phyloP scores from a whole-genome alignment of 352 stramenopile species.

The Ochromonadaceae sp. region DNA sequence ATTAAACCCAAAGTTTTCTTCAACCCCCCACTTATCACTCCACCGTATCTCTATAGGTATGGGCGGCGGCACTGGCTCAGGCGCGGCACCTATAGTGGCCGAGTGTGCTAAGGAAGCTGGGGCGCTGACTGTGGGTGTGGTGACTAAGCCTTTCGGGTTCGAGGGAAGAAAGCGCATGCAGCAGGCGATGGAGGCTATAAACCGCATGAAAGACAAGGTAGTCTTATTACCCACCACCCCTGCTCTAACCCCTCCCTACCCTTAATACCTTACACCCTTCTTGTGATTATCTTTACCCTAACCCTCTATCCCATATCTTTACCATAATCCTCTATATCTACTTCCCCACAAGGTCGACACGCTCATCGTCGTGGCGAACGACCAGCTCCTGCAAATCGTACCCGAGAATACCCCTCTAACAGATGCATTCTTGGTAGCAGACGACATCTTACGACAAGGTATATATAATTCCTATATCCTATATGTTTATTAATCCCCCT shows the following conservation, averaged over 20 bases:
- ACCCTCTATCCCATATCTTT: not conserved
- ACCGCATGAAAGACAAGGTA: too few species aligned
- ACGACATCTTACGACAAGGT: slow-evolving; percentile 72
- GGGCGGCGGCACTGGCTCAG: slow-evolving; percentile 44
- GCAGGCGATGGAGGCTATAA: slow-evolving; percentile 73
- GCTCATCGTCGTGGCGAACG: slow-evolving; percentile 87
- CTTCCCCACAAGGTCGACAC: slow-evolving; percentile 69
- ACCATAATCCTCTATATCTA: not conserved
- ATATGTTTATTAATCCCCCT: too few species aligned
- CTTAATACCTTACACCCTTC: slow-evolving; percentile 1
- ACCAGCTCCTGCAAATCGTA: slow-evolving; percentile 74
- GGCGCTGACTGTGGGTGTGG: slow-evolving; percentile 82
- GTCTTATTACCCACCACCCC: too few species aligned
- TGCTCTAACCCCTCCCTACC: too few species aligned
- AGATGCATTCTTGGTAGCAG: slow-evolving; percentile 74
- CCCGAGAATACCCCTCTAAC: slow-evolving; percentile 77
- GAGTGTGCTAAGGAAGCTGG: slow-evolving; percentile 69
- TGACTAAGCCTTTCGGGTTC: slow-evolving; percentile 87
- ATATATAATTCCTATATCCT: too few species aligned
- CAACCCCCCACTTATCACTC: too few species aligned
- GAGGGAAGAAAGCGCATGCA: slow-evolving; percentile 79
- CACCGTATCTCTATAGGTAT: too few species aligned
- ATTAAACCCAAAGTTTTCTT: too few species aligned
- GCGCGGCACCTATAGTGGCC: slow-evolving; percentile 73
- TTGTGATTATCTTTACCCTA: slow-evolving; percentile 6